These are phyloP conservation scores for Paramyrothecium sp. DNA, from an alignment of 2,329 filamentous ascomycete species.

Conservation along the genomic window DNA sequence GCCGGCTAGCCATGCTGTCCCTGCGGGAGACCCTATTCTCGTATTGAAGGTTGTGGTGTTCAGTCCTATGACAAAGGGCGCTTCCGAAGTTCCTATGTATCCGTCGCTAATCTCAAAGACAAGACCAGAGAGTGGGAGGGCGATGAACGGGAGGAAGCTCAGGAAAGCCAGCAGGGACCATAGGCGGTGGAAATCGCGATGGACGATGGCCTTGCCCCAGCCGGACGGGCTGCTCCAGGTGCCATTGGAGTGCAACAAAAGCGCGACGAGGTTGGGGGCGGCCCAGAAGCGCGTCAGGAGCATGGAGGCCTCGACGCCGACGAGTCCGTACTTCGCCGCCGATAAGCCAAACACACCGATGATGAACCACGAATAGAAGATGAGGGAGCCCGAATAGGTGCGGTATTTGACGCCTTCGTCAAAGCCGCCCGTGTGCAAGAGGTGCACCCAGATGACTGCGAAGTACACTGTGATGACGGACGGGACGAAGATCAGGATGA, in stretches of 20 bases:
- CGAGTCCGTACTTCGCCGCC: background rate
- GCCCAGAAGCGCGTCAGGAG: background rate
- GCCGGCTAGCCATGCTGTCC: background rate
- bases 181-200: background rate
- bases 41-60: background rate
- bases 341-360: background rate
- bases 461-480: background rate
- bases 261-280: background rate
- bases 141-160: background rate
- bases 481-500: background rate
- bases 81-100: background rate
- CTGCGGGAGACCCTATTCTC: background rate
- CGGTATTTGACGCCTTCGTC: background rate
- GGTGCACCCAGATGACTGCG: background rate
- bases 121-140: background rate
- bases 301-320: background rate
- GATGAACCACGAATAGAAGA: background rate
- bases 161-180: background rate
- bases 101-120: background rate
- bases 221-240: background rate
- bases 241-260: background rate
- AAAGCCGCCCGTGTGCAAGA: background rate
- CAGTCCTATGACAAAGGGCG: background rate
- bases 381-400: background rate
- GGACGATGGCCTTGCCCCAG: background rate